phyloP scores from a whole-genome alignment of 2,329 filamentous ascomycete species.

The Lasiodiplodia sp. region DNA sequence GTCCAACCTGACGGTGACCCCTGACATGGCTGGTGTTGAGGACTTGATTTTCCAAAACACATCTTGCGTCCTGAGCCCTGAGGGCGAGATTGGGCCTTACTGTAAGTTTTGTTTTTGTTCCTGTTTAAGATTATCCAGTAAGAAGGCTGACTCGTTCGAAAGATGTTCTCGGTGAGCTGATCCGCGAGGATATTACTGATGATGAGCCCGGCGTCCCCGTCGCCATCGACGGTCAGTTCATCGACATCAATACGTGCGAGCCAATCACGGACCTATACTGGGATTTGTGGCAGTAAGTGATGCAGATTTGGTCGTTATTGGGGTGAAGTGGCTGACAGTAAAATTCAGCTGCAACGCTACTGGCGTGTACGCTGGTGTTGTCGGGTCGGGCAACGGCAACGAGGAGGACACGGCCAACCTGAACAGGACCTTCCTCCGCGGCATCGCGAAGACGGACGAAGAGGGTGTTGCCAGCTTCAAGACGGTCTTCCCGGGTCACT shows the following conservation, averaged over 20 bases:
- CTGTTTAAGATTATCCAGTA: no score
- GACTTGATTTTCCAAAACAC: conserved; percentile 42
- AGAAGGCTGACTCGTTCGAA: background rate
- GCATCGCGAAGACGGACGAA: conserved; percentile 54
- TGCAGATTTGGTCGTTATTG: background rate
- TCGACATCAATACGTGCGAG: conserved; percentile 63
- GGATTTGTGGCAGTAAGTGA: conserved; percentile 58
- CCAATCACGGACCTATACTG: conserved; percentile 57
- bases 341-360: conserved; percentile 47
- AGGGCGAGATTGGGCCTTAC: conserved; percentile 43
- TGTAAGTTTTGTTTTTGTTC: background rate
- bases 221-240: conserved; percentile 60
- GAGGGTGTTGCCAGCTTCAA: conserved; percentile 59
- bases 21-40: conserved; percentile 20
- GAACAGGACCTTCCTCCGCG: conserved; percentile 53
- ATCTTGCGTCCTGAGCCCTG: conserved; percentile 44
- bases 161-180: conserved; percentile 58
- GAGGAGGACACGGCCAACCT: conserved; percentile 42
- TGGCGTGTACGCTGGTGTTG: conserved; percentile 53
- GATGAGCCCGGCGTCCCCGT: conserved; percentile 58
- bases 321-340: background rate
- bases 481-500: conserved; percentile 56
- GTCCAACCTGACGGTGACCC: background rate
- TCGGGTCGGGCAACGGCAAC: conserved; percentile 52
- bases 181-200: conserved; percentile 58